These are phyloP conservation scores for Alnus glutinosa DNA, from an alignment of 306 rosid genomes.

Conservation along the genomic window DNA sequence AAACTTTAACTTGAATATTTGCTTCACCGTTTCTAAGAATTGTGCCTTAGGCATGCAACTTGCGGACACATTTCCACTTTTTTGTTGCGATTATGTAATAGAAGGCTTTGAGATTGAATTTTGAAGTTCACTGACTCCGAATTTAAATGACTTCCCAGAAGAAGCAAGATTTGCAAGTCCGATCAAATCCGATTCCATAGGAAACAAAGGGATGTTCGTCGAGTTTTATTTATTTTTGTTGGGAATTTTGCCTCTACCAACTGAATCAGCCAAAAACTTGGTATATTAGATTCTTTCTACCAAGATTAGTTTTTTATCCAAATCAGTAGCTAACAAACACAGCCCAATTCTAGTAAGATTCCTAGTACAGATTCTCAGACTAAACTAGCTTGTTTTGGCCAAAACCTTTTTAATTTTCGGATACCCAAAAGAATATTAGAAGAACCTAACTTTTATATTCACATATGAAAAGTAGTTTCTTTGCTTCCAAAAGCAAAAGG, in stretches of 20 bases:
- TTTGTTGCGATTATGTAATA: neutral
- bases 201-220: too few relatives aligned
- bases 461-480: neutral
- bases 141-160: neutral
- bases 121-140: neutral
- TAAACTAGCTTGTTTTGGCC: neutral
- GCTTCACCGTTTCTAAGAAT: neutral
- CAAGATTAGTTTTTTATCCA: conserved; percentile 5
- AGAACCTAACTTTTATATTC: neutral
- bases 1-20: neutral
- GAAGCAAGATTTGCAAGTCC: neutral
- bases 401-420: neutral
- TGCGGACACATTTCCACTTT: neutral
- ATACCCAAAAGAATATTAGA: neutral
- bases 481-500: neutral
- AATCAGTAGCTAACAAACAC: neutral
- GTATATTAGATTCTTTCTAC: neutral
- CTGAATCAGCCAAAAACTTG: neutral
- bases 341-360: neutral
- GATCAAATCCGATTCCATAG: neutral
- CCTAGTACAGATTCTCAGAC: neutral
- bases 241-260: neutral
- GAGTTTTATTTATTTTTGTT: neutral
- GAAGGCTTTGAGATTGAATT: neutral
- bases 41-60: neutral